phyloP scores from a whole-genome alignment of 1,284 basidiomycete species.

The Paramarasmius palmivorus region DNA sequence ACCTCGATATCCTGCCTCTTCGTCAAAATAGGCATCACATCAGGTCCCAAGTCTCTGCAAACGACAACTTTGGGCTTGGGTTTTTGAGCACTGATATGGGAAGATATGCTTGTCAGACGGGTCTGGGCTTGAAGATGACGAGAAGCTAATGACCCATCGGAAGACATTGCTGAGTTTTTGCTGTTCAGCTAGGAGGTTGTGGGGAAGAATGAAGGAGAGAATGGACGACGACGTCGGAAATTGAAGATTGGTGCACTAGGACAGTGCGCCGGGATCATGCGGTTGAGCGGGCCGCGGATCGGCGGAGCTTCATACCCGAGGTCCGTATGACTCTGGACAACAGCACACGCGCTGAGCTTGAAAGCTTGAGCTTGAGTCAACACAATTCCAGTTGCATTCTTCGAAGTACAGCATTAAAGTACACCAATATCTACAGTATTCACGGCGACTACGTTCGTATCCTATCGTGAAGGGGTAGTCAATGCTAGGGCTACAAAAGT shows the following conservation, averaged over 20 bases:
- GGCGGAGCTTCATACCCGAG: not conserved
- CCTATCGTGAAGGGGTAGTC: not conserved
- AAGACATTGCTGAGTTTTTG: not conserved
- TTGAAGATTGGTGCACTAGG: not conserved
- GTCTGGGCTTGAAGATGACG: conserved; percentile 5
- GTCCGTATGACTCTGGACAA: not conserved
- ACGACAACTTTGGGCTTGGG: conserved; percentile 64
- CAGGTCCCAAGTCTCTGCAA: conserved; percentile 66
- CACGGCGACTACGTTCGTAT: not conserved
- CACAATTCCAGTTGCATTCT: not conserved
- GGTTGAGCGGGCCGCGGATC: not conserved
- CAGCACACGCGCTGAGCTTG: not conserved
- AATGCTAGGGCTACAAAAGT: conserved; percentile 1
- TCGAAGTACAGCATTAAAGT: not conserved
- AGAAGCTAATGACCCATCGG: conserved; percentile 13
- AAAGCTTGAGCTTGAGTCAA: too few species aligned
- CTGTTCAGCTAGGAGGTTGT: not conserved
- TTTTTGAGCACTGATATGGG: conserved; percentile 29
- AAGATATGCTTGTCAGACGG: conserved; percentile 36
- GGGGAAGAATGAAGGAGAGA: not conserved
- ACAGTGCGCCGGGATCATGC: not conserved
- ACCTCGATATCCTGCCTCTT: conserved; percentile 58
- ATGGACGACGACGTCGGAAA: not conserved
- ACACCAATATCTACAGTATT: not conserved
- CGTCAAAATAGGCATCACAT: conserved; percentile 67